Evolutionary conservation across 2,329 filamentous ascomycete genomes (phyloP).

Genomic region (Phoma sp.): DNA sequence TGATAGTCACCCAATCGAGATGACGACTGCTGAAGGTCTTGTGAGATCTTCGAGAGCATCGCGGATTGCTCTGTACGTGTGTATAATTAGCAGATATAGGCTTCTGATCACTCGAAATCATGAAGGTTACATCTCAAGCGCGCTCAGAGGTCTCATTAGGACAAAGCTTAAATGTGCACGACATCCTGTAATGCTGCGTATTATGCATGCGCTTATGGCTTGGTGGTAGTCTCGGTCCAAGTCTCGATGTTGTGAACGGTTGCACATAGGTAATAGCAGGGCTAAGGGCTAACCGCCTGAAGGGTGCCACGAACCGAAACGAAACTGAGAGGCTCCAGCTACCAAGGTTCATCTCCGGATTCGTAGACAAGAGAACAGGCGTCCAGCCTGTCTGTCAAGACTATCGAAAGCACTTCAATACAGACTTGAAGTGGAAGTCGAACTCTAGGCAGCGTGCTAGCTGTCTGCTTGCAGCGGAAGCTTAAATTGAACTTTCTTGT

Average conservation of each 20-base stretch:
- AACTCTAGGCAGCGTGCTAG: too few species aligned
- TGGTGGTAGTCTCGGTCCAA: not conserved
- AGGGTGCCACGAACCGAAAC: not conserved
- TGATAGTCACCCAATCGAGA: not conserved
- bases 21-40: not conserved
- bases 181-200: slow-evolving; percentile 1
- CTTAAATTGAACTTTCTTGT: not conserved
- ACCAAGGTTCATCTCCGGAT: not conserved
- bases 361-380: not conserved
- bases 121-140: not conserved
- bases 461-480: not conserved
- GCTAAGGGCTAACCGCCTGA: not conserved
- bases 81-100: not conserved
- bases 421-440: not conserved
- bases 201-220: slow-evolving; percentile 1
- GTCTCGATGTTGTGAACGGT: not conserved
- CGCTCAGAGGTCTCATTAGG: not conserved
- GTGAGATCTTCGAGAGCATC: not conserved
- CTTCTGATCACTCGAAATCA: not conserved
- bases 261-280: not conserved
- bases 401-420: not conserved
- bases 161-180: slow-evolving; percentile 1
- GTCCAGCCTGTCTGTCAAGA: not conserved
- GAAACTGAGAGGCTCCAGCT: not conserved
- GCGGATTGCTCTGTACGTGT: not conserved